Base-by-base conservation (phyloP, 129 eudicot species). In the Chrysanthemum lavandulifolium region DNA sequence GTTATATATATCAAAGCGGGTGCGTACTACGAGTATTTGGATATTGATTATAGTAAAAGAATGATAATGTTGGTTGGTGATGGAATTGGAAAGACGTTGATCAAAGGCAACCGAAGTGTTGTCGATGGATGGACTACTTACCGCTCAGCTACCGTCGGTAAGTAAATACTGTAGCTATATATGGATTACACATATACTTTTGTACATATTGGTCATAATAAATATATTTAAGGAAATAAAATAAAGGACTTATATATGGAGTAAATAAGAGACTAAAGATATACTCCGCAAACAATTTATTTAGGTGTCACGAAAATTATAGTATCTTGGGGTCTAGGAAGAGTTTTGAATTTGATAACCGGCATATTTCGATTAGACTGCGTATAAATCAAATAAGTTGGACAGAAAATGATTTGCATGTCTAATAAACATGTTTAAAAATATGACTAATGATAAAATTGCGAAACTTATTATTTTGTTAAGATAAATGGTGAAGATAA, bases 1-100 rank as follows among this genome's bases (percentile, higher is more conserved):
- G 89, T 85, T 6, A 90, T 90, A 27, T 79, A 90, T 59, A 79
- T 90, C 52, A 90, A 90, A 79, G 79, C 79, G 6, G 95, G 95
- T 0, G 84, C 80, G 12, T 90, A 90, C 57, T 71, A 76, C 50
- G 97, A 87, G 71, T 82, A 84, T 13, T 78, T 90, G 21, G 84
- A 75, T 8, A 78, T 90, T 13, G 87, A 71, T 47, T 77, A 72
- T 43, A 1, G 52, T 2, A 87, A 77, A 79, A 79, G 77, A 69
- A 90, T 84, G 85, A 58, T 90, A 63, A 90, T 90, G 93, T 60
- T 90, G 21, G 82, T 82, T 19, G 96, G 96, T 8, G 96, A 90
- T 66, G 96, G 96, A 8, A 86, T 82, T 80, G 84, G 85, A 15
- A 76, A 83, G 0, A 90, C 96, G 61, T 65, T 85, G 53, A 86